phyloP scores from a whole-genome alignment of 345 rosid species.

The Pseudoturritis turrita region DNA sequence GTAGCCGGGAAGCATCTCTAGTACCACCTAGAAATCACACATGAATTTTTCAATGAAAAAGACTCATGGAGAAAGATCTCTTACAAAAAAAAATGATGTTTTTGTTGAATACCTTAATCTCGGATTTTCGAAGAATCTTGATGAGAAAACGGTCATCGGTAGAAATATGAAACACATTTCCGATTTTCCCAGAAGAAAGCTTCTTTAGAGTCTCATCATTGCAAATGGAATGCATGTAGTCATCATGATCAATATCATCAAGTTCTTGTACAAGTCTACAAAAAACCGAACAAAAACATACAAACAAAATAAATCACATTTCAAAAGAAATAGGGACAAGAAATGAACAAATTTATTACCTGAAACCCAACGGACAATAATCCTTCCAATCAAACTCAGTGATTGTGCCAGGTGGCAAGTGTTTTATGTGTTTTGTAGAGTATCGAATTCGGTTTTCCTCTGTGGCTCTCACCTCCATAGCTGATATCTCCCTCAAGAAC shows the following conservation, averaged over 20 bases:
- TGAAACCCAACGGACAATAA: slow-evolving; percentile 53
- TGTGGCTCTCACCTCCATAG: slow-evolving; percentile 23
- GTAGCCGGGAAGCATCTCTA: slow-evolving; percentile 42
- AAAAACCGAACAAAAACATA: background rate
- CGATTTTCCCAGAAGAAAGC: slow-evolving; percentile 37
- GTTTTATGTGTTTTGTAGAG: slow-evolving; percentile 14
- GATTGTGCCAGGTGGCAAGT: slow-evolving; percentile 25
- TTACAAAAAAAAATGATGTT: background rate
- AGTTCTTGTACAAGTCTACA: slow-evolving; percentile 42
- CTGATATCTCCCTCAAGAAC: slow-evolving; percentile 18
- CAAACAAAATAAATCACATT: background rate
- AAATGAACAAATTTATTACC: slow-evolving; percentile 17
- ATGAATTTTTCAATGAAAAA: background rate
- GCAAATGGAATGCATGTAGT: slow-evolving; percentile 39
- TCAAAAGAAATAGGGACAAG: background rate
- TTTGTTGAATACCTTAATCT: slow-evolving; percentile 36
- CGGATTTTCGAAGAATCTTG: slow-evolving; percentile 46
- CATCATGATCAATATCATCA: slow-evolving; percentile 33
- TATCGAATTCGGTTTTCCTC: slow-evolving; percentile 27
- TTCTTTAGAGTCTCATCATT: slow-evolving; percentile 37
- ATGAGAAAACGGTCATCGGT: slow-evolving; percentile 37
- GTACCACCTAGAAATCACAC: slow-evolving; percentile 29
- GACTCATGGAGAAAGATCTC: background rate
- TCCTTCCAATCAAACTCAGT: slow-evolving; percentile 47
- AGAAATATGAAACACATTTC: slow-evolving; percentile 31